These are phyloP conservation scores for Vicia sativa DNA, from an alignment of 306 rosid genomes.

Conservation along the genomic window DNA sequence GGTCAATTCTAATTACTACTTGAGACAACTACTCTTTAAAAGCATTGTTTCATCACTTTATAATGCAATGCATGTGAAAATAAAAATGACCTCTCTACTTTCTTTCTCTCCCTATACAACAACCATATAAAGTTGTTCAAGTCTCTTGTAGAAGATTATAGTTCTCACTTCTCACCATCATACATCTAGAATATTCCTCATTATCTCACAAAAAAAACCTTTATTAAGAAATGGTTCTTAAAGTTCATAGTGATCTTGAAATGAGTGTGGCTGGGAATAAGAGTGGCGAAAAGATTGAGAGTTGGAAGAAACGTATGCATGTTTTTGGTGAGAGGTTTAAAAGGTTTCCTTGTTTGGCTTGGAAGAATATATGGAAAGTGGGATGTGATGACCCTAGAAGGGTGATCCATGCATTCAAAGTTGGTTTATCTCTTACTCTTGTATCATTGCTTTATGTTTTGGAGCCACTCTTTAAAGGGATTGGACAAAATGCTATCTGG, in stretches of 20 bases:
- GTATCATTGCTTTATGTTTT: constrained; percentile 72
- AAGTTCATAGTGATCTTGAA: constrained; percentile 54
- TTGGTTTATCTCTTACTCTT: constrained; percentile 73
- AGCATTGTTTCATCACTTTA: constrained; percentile 38
- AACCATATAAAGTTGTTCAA: constrained; percentile 41
- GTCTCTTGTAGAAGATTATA: constrained; percentile 39
- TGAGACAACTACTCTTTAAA: constrained; percentile 39
- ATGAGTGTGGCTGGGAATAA: constrained; percentile 39
- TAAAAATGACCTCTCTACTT: constrained; percentile 36
- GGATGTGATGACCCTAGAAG: constrained; percentile 88
- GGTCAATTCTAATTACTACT: constrained; percentile 31
- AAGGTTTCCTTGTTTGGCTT: constrained; percentile 40
- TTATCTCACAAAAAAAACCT: constrained; percentile 12
- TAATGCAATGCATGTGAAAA: constrained; percentile 56
- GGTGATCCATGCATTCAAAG: constrained; percentile 78
- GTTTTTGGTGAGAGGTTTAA: constrained; percentile 42
- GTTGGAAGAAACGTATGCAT: constrained; percentile 40
- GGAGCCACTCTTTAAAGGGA: constrained; percentile 68
- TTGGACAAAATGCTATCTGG: constrained; percentile 79
- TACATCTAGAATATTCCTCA: constrained; percentile 30
- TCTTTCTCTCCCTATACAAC: constrained; percentile 30
- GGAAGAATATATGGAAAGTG: constrained; percentile 59
- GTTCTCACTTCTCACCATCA: constrained; percentile 32
- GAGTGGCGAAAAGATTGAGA: constrained; percentile 12
- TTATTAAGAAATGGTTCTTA: constrained; percentile 46